Base-by-base conservation (phyloP, 306 rosid species). In the Hylodesmum podocarpum region DNA sequence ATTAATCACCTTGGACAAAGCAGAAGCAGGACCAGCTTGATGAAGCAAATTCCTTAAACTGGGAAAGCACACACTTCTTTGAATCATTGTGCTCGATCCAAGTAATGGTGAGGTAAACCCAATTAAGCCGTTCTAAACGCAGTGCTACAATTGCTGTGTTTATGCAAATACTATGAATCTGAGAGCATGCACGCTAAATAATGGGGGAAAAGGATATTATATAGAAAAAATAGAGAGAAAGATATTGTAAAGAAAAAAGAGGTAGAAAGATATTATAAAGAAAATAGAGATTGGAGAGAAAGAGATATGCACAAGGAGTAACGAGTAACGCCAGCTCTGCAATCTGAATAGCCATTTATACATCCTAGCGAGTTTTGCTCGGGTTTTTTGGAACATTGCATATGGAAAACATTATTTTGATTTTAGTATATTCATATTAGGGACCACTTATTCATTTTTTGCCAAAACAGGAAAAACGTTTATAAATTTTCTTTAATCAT, bases 21-120 rank as follows among this genome's bases (percentile, higher is more conserved):
- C 67, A 28, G 75, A 64, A 2, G 18, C 14, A 44, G 31, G 65
- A n/a, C 7, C 19, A 25, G 50, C 28, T 16, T 3, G 72, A 73
- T 41, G 85, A 78, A 83, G 78, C 19, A 70, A 27, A 49, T 53
- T 71, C 63, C 57, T 36, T 58, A 85, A 44, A 44, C 75, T 46
- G 13, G 41, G 31, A 57, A 64, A 50, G 25, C 50, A 11, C 18
- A 24, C 8, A 3, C 43, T 54, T 50, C 72, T 86, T 27, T 16
- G 84, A 76, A 91, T 80, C 93, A 88, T 82, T 87, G 87, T 66
- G 50, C 1, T 61, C 0, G 41, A 3, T 57, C 15, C 37, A n/a
- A n/a, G n/a, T n/a, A n/a, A 18, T 8, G 70, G 36, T 40, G 72
- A 10, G 63, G 62, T 40, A 64, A 73, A 22, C 50, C 1, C 7